Evolutionary conservation across 2,329 filamentous ascomycete species (phyloP).

Genomic region (Neofusicoccum cordaticola): DNA sequence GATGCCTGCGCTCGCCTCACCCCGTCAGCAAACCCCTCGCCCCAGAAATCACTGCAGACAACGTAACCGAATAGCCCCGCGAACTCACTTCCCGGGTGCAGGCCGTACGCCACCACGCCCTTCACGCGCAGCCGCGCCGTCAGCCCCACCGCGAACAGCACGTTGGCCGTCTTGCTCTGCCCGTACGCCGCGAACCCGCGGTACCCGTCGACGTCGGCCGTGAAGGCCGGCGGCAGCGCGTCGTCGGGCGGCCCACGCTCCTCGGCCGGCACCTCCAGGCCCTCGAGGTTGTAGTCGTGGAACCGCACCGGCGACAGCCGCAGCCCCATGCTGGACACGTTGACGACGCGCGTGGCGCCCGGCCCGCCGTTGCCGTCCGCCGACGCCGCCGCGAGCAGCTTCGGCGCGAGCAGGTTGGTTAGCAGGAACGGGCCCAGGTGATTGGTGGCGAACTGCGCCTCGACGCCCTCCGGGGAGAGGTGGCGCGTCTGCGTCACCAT

Average conservation of each 20-base stretch:
- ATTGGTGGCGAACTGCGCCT: constrained; percentile 47
- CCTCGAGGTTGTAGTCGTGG: constrained; percentile 23
- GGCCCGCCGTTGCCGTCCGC: neutral
- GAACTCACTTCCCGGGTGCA: constrained; percentile 29
- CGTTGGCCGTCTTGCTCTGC: constrained; percentile 27
- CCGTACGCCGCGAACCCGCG: constrained; percentile 21
- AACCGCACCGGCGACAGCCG: constrained; percentile 20
- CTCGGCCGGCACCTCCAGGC: neutral
- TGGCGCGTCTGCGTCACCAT: constrained; percentile 31
- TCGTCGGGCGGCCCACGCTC: neutral
- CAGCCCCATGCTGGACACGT: constrained; percentile 26
- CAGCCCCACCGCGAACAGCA: constrained; percentile 27
- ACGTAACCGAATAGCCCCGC: neutral
- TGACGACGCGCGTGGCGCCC: constrained; percentile 27
- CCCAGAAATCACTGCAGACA: no score
- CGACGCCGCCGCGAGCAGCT: constrained; percentile 35
- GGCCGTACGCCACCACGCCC: constrained; percentile 27
- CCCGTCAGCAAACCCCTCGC: neutral
- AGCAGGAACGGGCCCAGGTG: constrained; percentile 46
- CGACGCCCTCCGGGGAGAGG: constrained; percentile 42
- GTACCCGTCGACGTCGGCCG: constrained; percentile 16
- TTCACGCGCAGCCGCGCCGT: constrained; percentile 24
- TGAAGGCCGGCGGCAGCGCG: neutral
- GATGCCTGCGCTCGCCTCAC: neutral
- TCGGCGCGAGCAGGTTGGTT: constrained; percentile 43